phyloP scores from a whole-genome alignment of 2,329 filamentous ascomycete genomes.

The Rhynchosporium secalis region DNA sequence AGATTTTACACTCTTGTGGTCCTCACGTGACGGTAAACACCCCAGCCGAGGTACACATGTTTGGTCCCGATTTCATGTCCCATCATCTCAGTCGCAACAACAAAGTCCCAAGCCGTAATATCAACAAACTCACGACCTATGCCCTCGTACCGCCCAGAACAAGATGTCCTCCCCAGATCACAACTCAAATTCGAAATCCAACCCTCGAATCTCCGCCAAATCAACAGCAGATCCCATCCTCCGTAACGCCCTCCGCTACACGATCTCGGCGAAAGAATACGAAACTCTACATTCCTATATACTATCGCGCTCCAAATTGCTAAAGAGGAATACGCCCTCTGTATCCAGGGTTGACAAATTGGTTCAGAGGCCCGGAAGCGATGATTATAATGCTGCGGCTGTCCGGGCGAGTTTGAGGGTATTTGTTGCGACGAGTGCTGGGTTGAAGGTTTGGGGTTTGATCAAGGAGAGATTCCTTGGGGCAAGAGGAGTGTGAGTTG shows the following conservation, averaged over 20 bases:
- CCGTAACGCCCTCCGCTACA: constrained; percentile 84
- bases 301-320: constrained; percentile 65
- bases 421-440: constrained; percentile 63
- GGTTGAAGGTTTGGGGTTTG: constrained; percentile 62
- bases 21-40: not conserved
- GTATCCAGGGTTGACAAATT: constrained; percentile 54
- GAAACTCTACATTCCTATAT: constrained; percentile 80
- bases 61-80: not conserved
- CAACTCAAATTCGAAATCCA: not conserved
- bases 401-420: constrained; percentile 70
- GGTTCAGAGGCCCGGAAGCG: constrained; percentile 34
- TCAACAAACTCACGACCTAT: not conserved
- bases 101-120: not conserved
- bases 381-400: constrained; percentile 68
- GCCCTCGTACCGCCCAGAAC: not conserved
- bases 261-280: constrained; percentile 83
- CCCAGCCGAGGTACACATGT: constrained; percentile 17
- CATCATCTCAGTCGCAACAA: not conserved
- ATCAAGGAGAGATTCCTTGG: constrained; percentile 51
- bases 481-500: constrained; percentile 35
- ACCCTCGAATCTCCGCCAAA: constrained; percentile 35
- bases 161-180: constrained; percentile 9
- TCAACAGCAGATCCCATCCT: constrained; percentile 65
- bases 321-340: constrained; percentile 56
- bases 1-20: not conserved